A percentile compares a stretch with the other conserved stretches of the same genome.
Evolutionary conservation across 1,284 basidiomycete genomes (phyloP).

Genomic region (Ganoderma resinaceum): DNA sequence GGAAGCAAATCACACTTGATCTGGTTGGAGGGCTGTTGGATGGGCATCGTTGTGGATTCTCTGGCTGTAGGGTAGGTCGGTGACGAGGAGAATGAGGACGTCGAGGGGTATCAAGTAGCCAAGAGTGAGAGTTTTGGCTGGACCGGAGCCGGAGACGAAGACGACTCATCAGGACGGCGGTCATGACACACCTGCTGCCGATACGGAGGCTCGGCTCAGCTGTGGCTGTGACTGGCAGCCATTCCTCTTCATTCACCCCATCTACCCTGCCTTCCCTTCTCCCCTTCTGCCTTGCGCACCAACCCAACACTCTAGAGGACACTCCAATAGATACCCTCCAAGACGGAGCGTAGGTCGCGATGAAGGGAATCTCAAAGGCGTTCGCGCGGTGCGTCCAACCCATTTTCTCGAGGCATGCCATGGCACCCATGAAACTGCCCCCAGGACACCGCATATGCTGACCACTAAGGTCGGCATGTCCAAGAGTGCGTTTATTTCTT

Average conservation of each 20-base stretch:
- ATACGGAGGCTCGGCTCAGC: constrained; percentile 7
- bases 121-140: neutral
- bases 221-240: constrained; percentile 10
- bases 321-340: neutral
- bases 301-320: neutral
- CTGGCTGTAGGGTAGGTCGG: neutral
- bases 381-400: constrained; percentile 68
- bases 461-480: constrained; percentile 88
- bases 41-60: constrained; percentile 48
- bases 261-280: neutral
- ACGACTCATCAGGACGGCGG: constrained; percentile 18
- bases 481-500: constrained; percentile 73
- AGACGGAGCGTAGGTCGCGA: constrained; percentile 38
- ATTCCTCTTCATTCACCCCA: neutral
- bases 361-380: constrained; percentile 86
- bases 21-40: constrained; percentile 87
- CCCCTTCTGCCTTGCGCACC: neutral
- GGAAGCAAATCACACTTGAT: constrained; percentile 67
- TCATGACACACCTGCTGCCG: constrained; percentile 20
- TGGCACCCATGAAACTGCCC: constrained; percentile 12
- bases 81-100: constrained; percentile 4
- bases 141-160: constrained; percentile 11
- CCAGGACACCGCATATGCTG: constrained; percentile 85
- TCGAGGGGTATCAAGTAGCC: neutral
- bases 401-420: neutral